Conservation (phyloP, 495 filamentous ascomycete species). For the Schizothecium vesticola region DNA sequence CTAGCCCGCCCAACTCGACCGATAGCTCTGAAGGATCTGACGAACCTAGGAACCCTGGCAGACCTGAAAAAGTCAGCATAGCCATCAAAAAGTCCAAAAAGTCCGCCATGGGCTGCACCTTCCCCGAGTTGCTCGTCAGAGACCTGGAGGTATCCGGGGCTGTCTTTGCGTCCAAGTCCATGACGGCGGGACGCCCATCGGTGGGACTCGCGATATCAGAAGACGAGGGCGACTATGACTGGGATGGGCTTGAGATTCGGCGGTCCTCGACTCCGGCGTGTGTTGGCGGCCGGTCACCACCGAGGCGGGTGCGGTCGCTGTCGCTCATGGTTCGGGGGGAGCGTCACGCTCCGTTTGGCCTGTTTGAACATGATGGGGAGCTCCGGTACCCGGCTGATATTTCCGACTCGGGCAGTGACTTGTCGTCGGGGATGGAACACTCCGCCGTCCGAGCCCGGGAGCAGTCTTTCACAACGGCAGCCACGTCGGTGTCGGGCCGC, state of each 20-base stretch:
- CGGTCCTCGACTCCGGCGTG: neutral
- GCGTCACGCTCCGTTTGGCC: neutral
- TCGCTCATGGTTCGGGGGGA: neutral
- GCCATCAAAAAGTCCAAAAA: constrained; percentile 14
- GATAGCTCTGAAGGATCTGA: neutral
- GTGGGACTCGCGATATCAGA: constrained; percentile 24
- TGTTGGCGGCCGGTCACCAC: neutral
- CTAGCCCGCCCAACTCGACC: neutral
- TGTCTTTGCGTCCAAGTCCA: constrained; percentile 35
- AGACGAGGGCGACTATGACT: constrained; percentile 17
- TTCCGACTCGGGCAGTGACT: constrained; percentile 25
- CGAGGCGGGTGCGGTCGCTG: neutral
- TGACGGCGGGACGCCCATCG: constrained; percentile 38
- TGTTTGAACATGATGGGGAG: constrained; percentile 1
- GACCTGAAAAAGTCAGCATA: neutral
- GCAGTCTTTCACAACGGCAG: constrained; percentile 33
- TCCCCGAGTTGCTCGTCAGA: constrained; percentile 41
- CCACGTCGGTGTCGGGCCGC: constrained; percentile 31
- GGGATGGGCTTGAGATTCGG: constrained; percentile 9
- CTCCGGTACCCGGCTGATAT: neutral
- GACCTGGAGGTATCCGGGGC: constrained; percentile 36
- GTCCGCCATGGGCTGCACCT: constrained; percentile 27
- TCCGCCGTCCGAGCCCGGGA: constrained; percentile 25
- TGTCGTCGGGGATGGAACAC: constrained; percentile 23
- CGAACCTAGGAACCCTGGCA: neutral